Percentiles rank a stretch among this genome's conserved stretches.
Evolutionary conservation across 768 basidiomycete species (phyloP).

Genomic region (Sporobolomyces roseus): DNA sequence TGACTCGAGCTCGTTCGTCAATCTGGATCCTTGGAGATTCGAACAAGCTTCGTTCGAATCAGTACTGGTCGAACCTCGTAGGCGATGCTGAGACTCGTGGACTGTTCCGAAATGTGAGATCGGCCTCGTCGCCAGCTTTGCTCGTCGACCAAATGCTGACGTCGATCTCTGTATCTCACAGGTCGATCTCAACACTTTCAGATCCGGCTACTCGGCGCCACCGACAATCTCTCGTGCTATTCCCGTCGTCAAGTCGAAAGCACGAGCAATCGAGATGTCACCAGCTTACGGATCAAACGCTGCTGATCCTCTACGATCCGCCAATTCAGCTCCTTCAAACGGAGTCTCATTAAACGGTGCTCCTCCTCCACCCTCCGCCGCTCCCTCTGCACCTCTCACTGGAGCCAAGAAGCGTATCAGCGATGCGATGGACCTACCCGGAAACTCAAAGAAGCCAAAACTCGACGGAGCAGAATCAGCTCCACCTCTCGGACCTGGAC

Average conservation of each 20-base stretch:
- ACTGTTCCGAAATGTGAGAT: slow-evolving; percentile 28
- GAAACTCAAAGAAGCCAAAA: slow-evolving; percentile 13
- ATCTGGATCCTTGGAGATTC: slow-evolving; percentile 89
- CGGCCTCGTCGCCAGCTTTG: not conserved
- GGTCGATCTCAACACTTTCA: slow-evolving; percentile 35
- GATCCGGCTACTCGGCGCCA: slow-evolving; percentile 18
- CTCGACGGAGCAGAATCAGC: not conserved
- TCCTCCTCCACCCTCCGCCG: not conserved
- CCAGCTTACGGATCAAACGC: slow-evolving; percentile 9
- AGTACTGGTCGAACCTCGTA: slow-evolving; percentile 43
- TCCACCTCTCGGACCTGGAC: not conserved
- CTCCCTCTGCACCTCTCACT: not conserved
- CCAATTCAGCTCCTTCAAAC: not conserved
- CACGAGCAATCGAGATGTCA: slow-evolving; percentile 16
- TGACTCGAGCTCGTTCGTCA: slow-evolving; percentile 93
- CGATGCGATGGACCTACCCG: not conserved
- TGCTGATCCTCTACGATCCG: not conserved
- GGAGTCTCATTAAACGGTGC: not conserved
- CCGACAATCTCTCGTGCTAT: slow-evolving; percentile 7
- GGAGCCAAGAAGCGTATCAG: slow-evolving; percentile 13
- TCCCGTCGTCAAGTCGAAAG: slow-evolving; percentile 22
- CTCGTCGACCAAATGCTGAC: not conserved
- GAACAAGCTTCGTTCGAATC: slow-evolving; percentile 66
- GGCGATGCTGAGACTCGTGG: slow-evolving; percentile 38
- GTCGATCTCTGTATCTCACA: not conserved